Base-by-base conservation (phyloP, 805 yeast species). In the Vanderwaltozyma yarrowii region DNA sequence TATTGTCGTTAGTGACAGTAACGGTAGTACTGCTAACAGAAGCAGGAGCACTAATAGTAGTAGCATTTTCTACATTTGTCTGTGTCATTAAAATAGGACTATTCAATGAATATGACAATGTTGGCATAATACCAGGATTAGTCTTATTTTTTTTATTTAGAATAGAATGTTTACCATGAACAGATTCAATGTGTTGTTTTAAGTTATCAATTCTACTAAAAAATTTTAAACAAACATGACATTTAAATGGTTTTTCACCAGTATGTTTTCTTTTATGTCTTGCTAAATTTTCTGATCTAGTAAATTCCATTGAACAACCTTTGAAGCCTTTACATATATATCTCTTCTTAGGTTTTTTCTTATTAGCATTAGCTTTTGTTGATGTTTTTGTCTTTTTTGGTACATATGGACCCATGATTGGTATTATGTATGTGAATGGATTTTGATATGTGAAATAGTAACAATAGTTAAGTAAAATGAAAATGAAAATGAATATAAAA, bases 251-350 rank as follows among this genome's bases (percentile, higher is more conserved):
- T 40, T 95, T 67, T 59, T 87, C 96, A 29, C 96, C 96, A 1
- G 96, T 88, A 58, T 87, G 96, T 50, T 87, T 87, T 42, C 95
- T 66, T 40, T 85, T 80, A 63, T 87, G 96, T 42, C 96, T 69
- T 2, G 95, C 94, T 48, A 87, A 69, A 60, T 88, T 96, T 57
- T 88, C 96, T 11, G 89, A 79, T 35, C 96, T 68, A 2, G 95
- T 83, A 59, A 87, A 87, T 7, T 86, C 74, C 94, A 87, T 88
- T 41, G 65, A 67, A 61, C 96, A 87, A 46, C 81, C 87, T 16
- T 86, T 85, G 54, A 73, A 87, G 2, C 95, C 95, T 1, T 82
- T 67, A 60, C 96, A 87, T 51, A 78, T 88, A 23, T 38, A 38
- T 19, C 20, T 33, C 30, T 33, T 38, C n/a, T 38, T 38, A 1